A percentile compares a stretch with the other conserved stretches of the same genome.
Evolutionary conservation across 805 yeast species (phyloP).

Genomic region (Suhomyces sp.): DNA sequence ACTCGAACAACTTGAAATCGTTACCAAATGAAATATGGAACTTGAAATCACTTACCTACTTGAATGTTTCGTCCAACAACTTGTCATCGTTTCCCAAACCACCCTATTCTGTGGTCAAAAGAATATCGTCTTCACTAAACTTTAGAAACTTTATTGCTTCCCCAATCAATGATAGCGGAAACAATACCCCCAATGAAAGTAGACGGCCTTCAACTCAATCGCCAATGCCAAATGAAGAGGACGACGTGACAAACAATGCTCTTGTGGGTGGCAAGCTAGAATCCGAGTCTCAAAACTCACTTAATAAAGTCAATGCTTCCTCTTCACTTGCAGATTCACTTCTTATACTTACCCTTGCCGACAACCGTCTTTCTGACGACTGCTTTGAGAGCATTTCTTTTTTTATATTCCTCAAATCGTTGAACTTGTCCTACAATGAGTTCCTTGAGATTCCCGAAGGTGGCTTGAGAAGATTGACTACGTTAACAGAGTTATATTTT

Average conservation of each 20-base stretch:
- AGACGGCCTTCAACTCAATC: constrained; percentile 10
- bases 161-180: constrained; percentile 8
- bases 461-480: constrained; percentile 53
- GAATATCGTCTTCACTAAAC: constrained; percentile 30
- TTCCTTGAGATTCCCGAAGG: constrained; percentile 78
- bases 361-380: constrained; percentile 78
- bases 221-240: neutral
- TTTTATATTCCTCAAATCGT: constrained; percentile 52
- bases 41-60: constrained; percentile 49
- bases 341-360: constrained; percentile 63
- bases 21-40: constrained; percentile 70
- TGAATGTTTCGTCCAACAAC: constrained; percentile 75
- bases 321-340: constrained; percentile 49
- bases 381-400: constrained; percentile 65
- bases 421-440: constrained; percentile 84
- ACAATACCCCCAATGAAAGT: constrained; percentile 3
- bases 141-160: constrained; percentile 13
- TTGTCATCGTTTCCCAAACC: constrained; percentile 59
- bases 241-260: neutral
- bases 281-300: constrained; percentile 4
- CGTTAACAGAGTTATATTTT: constrained; percentile 62
- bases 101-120: constrained; percentile 30
- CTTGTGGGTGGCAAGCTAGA: neutral
- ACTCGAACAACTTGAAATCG: constrained; percentile 73
- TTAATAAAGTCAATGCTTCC: constrained; percentile 7